Evolutionary conservation across 1,284 basidiomycete genomes (phyloP), one percentile per base, ranked within the genome.

Genomic region (Grifola frondosa): DNA sequence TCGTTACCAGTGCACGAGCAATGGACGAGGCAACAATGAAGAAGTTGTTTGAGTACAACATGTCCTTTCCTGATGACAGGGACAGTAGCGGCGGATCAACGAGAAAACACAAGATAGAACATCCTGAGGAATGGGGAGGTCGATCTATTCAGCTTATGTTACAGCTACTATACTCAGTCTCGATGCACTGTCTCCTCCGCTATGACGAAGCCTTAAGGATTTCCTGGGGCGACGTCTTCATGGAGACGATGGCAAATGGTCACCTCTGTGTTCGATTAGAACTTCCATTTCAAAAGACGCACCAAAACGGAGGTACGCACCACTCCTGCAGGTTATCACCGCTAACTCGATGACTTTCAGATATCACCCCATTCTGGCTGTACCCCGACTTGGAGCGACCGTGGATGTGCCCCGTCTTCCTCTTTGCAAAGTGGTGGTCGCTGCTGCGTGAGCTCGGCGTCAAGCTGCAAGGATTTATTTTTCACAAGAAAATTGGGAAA

Each of bases 201-300:
- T 55, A 51, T 32, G 58, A 61, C 21, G 55, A 61, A 38, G 57
- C 50, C 2, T 40, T 61, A 5, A 36, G 40, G 11, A 57, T 61
- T 30, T 37, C 39, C 24, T 57, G 56, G 58, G 23, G 35, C 3
- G 46, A 58, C 20, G 17, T 58, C 13, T 42, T 52, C 23, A 32
- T 23, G 6, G 30, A 23, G n/a, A 20, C 21, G 7, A n/a, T n/a
- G n/a, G n/a, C n/a, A n/a, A 28, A 30, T 20, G 44, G 49, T 5
- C 7, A 24, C 6, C 26, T 10, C 10, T 37, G 30, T 10, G 28
- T 52, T 11, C n/a, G 35, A 22, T 22, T 52, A n/a, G 17, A 15
- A 1, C 43, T 55, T 6, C 43, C 32, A 0, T 42, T 50, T 24
- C 50, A 48, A 0, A 52, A 55, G 31, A 53, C 53, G 1, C 35